Base-by-base conservation (phyloP, 306 rosid genomes). In the Astragalus glycyphyllos region DNA sequence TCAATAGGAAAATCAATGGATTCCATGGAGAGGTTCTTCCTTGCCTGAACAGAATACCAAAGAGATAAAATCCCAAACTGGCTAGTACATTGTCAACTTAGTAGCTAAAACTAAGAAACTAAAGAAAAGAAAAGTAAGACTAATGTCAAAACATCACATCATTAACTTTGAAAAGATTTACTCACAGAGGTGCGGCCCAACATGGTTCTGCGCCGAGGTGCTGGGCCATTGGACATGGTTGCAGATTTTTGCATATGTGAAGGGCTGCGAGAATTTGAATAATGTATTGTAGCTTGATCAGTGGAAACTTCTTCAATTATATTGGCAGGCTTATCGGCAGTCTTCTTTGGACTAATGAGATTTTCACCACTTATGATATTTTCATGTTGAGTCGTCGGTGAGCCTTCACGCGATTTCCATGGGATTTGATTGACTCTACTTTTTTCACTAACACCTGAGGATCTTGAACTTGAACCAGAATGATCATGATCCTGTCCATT, bases 11-110 rank as follows among this genome's bases (percentile, higher is more conserved):
- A 71, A 63, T 89, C 96, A 54, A 91, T 74, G 66, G 92, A 91
- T 72, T 95, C 96, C 99, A 89, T 82, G 68, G 99, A 91, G 78
- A 89, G 90, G 72, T 95, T 91, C 95, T 91, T 95, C 86, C 74
- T 91, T 83, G 87, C 97, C 99, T 95, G 91, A 64, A 74, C 10
- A 65, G 44, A 59, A 54, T 71, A 75, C 58, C 2, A 48, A 62
- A 58, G 54, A 53, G 51, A 59, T 16, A 53, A 71, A 23, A 62
- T 10, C 66, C 26, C 68, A 12, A 48, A 61, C 10, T 77, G 23
- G 57, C 47, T 20, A 35, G 65, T 58, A 70, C 4, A 13, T 74
- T 38, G 48, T 34, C 68, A 65, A 53, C 13, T 69, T 51, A 73
- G 68, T 59, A 53, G 23, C 37, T 12, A 42, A 55, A 73, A 38